Base-by-base conservation (phyloP, 768 basidiomycete genomes). In the Phlebiopsis flavidoalba region DNA sequence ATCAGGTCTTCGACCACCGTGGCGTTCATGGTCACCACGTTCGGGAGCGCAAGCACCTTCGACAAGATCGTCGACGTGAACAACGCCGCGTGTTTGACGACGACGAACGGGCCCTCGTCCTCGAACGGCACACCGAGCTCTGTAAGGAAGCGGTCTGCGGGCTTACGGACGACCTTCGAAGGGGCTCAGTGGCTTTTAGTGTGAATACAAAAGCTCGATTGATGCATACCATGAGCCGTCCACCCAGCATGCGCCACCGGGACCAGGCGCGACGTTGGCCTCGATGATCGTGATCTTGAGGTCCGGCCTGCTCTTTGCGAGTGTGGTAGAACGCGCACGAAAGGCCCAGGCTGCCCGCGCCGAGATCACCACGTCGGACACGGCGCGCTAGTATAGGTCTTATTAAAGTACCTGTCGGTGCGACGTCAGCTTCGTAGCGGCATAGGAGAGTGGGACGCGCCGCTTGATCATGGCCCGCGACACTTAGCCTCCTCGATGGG, bases 1-100 rank as follows among this genome's bases (percentile, higher is more conserved):
- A 91, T 85, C 51, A 91, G 80, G 70, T 91, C 90, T 70, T 91
- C 89, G n/a, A 88, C 87, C 7, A 88, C 84, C 3, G 89, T 91
- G 24, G 87, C 87, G 73, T 90, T 90, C 79, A 90, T 82, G 73
- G 89, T 72, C 35, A 86, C 82, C 53, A 90, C 86, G 65, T 90
- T 90, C 15, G 85, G 85, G 65, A 86, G 74, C 12, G 85, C 79
- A 61, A 90, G 82, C 58, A 89, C 87, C 51, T 83, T 82, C 59
- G 87, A 86, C 40, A 93, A 76, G 50, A 91, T 72, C 0, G 89
- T 91, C 14, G 88, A 85, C 1, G 89, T 93, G 79, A 91, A 91
- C 62, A 91, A 76, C 0, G 89, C 89, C 0, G 89, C 88, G 65
- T 91, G 89, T 70, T 89, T 89, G 65, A 93, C 89, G 63, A 93